These are phyloP conservation scores for Eimeria sp. DNA, from an alignment of 169 alveolate genomes.

Conservation along the genomic window DNA sequence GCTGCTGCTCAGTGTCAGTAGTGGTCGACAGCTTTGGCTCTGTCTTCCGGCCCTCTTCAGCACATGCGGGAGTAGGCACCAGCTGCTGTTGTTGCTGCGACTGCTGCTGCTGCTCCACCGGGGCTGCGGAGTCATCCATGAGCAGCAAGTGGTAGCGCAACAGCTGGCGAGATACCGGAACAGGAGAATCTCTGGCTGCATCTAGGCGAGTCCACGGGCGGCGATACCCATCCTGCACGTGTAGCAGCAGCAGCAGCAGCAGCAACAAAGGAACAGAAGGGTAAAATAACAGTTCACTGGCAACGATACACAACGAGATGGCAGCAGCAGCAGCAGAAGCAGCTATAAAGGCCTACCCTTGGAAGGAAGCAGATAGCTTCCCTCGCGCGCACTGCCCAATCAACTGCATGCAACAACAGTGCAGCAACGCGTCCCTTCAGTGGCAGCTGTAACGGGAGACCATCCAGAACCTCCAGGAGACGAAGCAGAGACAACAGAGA, in stretches of 20 bases:
- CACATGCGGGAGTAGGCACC: not conserved
- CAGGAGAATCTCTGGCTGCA: conserved; percentile 43
- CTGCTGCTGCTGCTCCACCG: conserved; percentile 21
- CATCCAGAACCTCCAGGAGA: conserved; percentile 75
- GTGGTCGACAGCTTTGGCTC: not conserved
- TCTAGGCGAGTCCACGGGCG: conserved; percentile 76
- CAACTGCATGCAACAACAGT: conserved; percentile 81
- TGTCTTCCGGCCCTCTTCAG: not conserved
- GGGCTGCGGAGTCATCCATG: not conserved
- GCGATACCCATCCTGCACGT: conserved; percentile 60
- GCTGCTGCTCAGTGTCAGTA: conserved; percentile 25
- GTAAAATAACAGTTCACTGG: not conserved
- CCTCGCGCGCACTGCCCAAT: conserved; percentile 84
- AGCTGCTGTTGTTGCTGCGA: conserved; percentile 36
- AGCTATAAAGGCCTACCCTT: conserved; percentile 52
- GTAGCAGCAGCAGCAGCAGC: conserved; percentile 52
- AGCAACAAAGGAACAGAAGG: not conserved
- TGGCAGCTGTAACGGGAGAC: conserved; percentile 84
- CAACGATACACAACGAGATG: not conserved
- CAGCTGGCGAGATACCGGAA: conserved; percentile 45
- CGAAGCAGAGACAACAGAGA: conserved; percentile 79
- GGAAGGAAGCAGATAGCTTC: conserved; percentile 81
- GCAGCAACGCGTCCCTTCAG: conserved; percentile 83
- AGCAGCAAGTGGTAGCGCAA: conserved; percentile 69
- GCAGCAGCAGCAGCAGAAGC: not conserved